Evolutionary conservation across 2,329 filamentous ascomycete genomes (phyloP), one percentile per base, ranked within the genome.

Genomic region (Penicillium corylophilum): DNA sequence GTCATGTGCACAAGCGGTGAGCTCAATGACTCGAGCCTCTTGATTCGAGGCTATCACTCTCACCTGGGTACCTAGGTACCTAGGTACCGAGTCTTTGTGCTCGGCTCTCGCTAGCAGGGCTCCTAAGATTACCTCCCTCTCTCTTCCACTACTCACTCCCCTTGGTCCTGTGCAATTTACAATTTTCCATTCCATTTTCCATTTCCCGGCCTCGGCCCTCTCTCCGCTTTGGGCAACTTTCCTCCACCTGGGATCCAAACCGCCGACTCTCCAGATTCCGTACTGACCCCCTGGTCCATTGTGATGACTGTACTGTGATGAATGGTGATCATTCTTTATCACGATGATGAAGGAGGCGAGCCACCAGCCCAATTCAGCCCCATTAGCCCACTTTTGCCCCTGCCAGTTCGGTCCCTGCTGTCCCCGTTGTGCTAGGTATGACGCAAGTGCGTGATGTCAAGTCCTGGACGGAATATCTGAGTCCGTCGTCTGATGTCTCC

Each of bases 1-100:
- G 51, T 63, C 61, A 64, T 56, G 61, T 62, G 61, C 56, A 51
- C 56, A 51, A 55, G 56, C 45, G 44, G 50, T 46, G 29, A 41
- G 9, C 28, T 26, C 23, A 46, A 13, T 16, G 12, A 13, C n/a
- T 40, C 29, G 29, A 31, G 29, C 12, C 12, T 16, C 10, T n/a
- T n/a, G n/a, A n/a, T n/a, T n/a, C n/a, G n/a, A n/a, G n/a, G n/a
- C n/a, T n/a, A n/a, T n/a, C n/a, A n/a, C n/a, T n/a, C n/a, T n/a
- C n/a, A n/a, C n/a, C n/a, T n/a, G n/a, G n/a, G n/a, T n/a, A 18
- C 33, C 33, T 18, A 16, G 15, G 24, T 31, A 28, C 31, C n/a
- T n/a, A n/a, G n/a, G n/a, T n/a, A n/a, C n/a, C n/a, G n/a, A n/a
- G n/a, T 46, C 12, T 35, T 23, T 28, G 15, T 31, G 6, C 44